Conservation (phyloP, 495 filamentous ascomycete species). For the Oleoguttula mirabilis region DNA sequence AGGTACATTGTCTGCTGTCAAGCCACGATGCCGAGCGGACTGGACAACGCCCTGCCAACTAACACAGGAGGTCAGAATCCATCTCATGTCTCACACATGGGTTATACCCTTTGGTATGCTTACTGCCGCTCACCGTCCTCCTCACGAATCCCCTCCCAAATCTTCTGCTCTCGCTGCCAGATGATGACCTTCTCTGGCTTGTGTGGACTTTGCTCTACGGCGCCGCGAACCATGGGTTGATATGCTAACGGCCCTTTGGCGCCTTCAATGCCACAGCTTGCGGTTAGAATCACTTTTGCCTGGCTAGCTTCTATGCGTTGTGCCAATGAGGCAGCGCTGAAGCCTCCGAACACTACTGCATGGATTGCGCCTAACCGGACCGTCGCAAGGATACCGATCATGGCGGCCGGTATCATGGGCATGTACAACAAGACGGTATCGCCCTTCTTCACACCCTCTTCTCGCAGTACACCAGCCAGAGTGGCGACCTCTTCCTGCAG, state of each 20-base stretch:
- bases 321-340: conserved; percentile 66
- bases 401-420: conserved; percentile 88
- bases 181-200: conserved; percentile 47
- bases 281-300: conserved; percentile 68
- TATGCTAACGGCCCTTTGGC: conserved; percentile 63
- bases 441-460: conserved; percentile 73
- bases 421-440: conserved; percentile 94
- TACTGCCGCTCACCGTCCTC: conserved; percentile 55
- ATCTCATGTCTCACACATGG: no score
- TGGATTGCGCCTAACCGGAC: conserved; percentile 78
- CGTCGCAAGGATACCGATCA: conserved; percentile 74
- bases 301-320: conserved; percentile 78
- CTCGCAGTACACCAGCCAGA: conserved; percentile 68
- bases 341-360: conserved; percentile 86
- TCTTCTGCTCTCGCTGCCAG: conserved; percentile 66
- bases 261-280: conserved; percentile 87
- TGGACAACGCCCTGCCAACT: conserved; percentile 67
- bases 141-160: conserved; percentile 57
- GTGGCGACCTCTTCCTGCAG: conserved; percentile 73
- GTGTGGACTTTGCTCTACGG: conserved; percentile 25
- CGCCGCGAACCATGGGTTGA: conserved; percentile 48
- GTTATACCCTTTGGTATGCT: no score
- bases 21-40: conserved; percentile 49
- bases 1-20: conserved; percentile 60
- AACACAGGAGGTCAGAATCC: no score